Evolutionary conservation across 2,329 filamentous ascomycete genomes (phyloP).

Genomic region (Metarhizium sp.): DNA sequence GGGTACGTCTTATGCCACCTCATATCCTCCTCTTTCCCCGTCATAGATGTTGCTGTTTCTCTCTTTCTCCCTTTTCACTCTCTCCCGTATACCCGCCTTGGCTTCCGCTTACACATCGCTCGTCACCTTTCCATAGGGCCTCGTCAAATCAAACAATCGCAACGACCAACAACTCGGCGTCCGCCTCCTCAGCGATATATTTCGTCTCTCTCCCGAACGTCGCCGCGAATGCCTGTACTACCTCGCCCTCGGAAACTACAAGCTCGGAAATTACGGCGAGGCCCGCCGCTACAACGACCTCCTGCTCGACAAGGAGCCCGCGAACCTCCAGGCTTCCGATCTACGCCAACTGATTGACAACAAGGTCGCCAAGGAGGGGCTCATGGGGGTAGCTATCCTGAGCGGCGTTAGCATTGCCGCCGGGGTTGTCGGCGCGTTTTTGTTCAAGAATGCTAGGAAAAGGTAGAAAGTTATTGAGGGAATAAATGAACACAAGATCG

Average conservation of each 20-base stretch:
- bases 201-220: slow-evolving; percentile 84
- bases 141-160: slow-evolving; percentile 85
- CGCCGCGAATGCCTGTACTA: slow-evolving; percentile 98
- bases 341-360: slow-evolving; percentile 86
- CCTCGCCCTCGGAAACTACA: slow-evolving; percentile 93
- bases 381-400: slow-evolving; percentile 91
- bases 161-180: slow-evolving; percentile 90
- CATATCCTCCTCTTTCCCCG: background rate
- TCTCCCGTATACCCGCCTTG: background rate
- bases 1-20: slow-evolving; percentile 48
- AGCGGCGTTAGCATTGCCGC: slow-evolving; percentile 88
- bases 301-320: slow-evolving; percentile 80
- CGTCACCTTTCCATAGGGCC: slow-evolving; percentile 47
- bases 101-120: background rate
- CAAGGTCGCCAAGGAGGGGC: slow-evolving; percentile 86
- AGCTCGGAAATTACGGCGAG: slow-evolving; percentile 94
- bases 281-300: slow-evolving; percentile 91
- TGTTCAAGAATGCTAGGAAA: slow-evolving; percentile 67
- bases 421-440: slow-evolving; percentile 81
- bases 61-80: too few species aligned
- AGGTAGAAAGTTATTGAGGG: slow-evolving; percentile 24
- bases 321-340: slow-evolving; percentile 83
- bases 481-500: background rate
- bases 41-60: too few species aligned
- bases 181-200: slow-evolving; percentile 90